A percentile compares a stretch with the other conserved stretches of the same genome.
Conservation (phyloP, 225 moss, liverwort and hornwort genomes). For the Bryum argenteum region DNA sequence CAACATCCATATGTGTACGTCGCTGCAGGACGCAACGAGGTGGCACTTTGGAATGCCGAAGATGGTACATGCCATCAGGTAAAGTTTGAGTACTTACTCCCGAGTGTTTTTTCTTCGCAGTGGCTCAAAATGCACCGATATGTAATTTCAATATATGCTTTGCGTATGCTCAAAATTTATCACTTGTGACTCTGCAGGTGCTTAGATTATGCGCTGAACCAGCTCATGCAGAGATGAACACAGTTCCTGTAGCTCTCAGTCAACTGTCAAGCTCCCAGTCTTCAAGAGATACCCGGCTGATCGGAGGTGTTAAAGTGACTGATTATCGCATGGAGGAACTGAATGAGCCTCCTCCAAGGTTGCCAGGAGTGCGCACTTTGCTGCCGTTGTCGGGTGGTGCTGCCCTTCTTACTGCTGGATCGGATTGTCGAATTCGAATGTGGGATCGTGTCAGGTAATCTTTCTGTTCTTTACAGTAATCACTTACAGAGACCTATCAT, state of each 20-base stretch:
- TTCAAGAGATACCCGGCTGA: constrained; percentile 42
- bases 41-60: constrained; percentile 95
- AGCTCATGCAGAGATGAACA: constrained; percentile 48
- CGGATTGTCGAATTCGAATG: constrained; percentile 91
- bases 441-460: constrained; percentile 90
- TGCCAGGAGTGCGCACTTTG: constrained; percentile 89
- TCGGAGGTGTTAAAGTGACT: constrained; percentile 50
- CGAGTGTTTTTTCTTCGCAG: constrained; percentile 17
- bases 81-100: constrained; percentile 16
- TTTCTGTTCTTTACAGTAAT: not conserved
- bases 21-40: constrained; percentile 94
- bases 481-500: not conserved
- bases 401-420: constrained; percentile 85
- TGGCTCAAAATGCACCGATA: not conserved
- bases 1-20: constrained; percentile 86
- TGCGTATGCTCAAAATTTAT: constrained; percentile 16
- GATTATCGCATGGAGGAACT: constrained; percentile 90
- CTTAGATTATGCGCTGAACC: constrained; percentile 76
- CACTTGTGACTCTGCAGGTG: constrained; percentile 56
- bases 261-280: constrained; percentile 58
- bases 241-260: constrained; percentile 76
- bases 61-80: constrained; percentile 98
- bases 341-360: constrained; percentile 87
- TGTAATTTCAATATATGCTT: not conserved
- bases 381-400: constrained; percentile 84